Evolutionary conservation across 805 yeast genomes (phyloP).

Genomic region (Spathaspora girioi): DNA sequence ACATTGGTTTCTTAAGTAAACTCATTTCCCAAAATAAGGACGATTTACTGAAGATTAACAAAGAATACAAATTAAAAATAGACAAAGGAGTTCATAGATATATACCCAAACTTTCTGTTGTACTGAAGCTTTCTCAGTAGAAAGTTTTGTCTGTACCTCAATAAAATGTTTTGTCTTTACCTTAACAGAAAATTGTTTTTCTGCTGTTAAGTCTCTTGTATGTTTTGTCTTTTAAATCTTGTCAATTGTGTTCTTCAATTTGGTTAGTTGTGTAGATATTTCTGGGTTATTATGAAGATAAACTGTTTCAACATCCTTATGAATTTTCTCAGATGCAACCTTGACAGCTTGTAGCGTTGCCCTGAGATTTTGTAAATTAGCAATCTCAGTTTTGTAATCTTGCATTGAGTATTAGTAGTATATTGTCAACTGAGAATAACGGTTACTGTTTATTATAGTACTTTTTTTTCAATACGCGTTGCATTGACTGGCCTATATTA

Average conservation of each 20-base stretch:
- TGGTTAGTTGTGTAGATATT: constrained; percentile 3
- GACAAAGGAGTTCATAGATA: constrained; percentile 19
- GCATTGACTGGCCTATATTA: too few species aligned
- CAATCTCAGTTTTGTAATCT: constrained; percentile 8
- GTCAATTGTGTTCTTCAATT: constrained; percentile 7
- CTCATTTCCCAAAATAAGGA: constrained; percentile 3
- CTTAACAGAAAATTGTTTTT: too few species aligned
- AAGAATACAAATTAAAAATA: constrained; percentile 9
- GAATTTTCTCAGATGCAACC: constrained; percentile 24
- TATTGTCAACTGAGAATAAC: not conserved
- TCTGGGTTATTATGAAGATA: constrained; percentile 14
- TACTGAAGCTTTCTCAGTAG: not conserved
- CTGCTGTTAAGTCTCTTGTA: too few species aligned
- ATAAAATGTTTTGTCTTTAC: not conserved
- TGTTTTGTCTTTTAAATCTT: not conserved
- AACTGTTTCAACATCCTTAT: constrained; percentile 21
- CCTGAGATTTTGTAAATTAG: constrained; percentile 21
- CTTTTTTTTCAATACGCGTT: not conserved
- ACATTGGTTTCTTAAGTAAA: constrained; percentile 2
- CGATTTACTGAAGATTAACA: constrained; percentile 3
- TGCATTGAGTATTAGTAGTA: not conserved
- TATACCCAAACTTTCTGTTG: constrained; percentile 18
- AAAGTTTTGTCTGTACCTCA: not conserved
- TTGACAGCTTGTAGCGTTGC: constrained; percentile 28
- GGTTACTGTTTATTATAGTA: not conserved